A percentile compares a stretch with the other conserved stretches of the same genome.
These are phyloP conservation scores for Calycina herbarum DNA, from an alignment of 2,329 filamentous ascomycete species.

Conservation along the genomic window DNA sequence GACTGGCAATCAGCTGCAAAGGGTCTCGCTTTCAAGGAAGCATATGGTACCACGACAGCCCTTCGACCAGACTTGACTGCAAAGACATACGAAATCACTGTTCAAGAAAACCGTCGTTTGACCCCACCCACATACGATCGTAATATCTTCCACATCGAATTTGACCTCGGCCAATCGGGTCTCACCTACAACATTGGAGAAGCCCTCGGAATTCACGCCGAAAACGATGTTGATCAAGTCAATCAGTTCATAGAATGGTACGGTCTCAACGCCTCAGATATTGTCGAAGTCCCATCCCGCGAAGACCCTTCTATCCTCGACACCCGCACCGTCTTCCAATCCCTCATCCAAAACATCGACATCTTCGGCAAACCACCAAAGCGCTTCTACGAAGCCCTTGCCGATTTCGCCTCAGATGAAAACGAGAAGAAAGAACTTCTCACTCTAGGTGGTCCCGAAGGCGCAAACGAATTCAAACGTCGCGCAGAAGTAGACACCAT, in stretches of 20 bases:
- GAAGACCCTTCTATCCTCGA: slow-evolving; percentile 75
- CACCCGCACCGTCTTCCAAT: slow-evolving; percentile 90
- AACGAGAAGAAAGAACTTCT: slow-evolving; percentile 79
- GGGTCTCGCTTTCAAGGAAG: slow-evolving; percentile 90
- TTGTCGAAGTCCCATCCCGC: slow-evolving; percentile 89
- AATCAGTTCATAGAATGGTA: slow-evolving; percentile 88
- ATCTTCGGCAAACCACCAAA: slow-evolving; percentile 97
- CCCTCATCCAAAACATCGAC: slow-evolving; percentile 87
- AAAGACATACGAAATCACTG: slow-evolving; percentile 83
- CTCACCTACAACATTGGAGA: slow-evolving; percentile 97
- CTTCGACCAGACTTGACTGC: slow-evolving; percentile 84
- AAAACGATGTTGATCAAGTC: slow-evolving; percentile 82
- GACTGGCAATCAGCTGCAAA: slow-evolving; percentile 85
- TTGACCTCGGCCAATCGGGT: slow-evolving; percentile 87
- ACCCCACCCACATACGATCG: slow-evolving; percentile 89
- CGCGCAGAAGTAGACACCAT: slow-evolving; percentile 87
- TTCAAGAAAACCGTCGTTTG: slow-evolving; percentile 93
- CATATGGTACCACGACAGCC: slow-evolving; percentile 70
- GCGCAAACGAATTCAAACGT: slow-evolving; percentile 87
- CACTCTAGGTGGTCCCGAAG: slow-evolving; percentile 73
- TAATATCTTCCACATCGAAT: slow-evolving; percentile 99
- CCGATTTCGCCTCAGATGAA: slow-evolving; percentile 81
- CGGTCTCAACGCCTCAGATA: slow-evolving; percentile 74
- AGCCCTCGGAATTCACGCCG: slow-evolving; percentile 91
- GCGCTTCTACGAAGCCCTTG: slow-evolving; percentile 92